Percentiles rank a stretch among this genome's conserved stretches.
Conservation (phyloP, 2,329 filamentous ascomycete genomes). For the Colletotrichum lini region DNA sequence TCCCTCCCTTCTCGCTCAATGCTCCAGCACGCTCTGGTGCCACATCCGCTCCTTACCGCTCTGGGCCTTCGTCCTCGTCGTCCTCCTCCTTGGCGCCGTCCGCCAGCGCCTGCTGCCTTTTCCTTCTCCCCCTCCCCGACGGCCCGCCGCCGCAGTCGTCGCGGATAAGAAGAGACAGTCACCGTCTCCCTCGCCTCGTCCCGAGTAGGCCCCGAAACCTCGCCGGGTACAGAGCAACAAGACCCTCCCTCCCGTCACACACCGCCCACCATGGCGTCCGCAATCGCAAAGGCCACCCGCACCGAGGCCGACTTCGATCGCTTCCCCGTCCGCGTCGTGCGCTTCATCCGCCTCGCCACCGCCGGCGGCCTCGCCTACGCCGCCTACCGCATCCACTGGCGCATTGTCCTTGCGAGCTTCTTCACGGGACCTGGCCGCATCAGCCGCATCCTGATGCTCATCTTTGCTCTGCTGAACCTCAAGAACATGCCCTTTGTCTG, state of each 20-base stretch:
- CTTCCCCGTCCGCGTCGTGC: constrained; percentile 48
- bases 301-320: constrained; percentile 42
- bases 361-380: constrained; percentile 63
- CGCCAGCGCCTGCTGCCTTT: constrained; percentile 48
- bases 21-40: constrained; percentile 59
- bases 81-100: constrained; percentile 53
- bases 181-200: not conserved
- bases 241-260: not conserved
- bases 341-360: constrained; percentile 55
- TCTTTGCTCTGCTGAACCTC: constrained; percentile 75
- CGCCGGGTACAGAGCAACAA: not conserved
- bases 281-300: constrained; percentile 42
- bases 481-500: constrained; percentile 83
- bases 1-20: constrained; percentile 55
- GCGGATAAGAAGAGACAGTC: constrained; percentile 33
- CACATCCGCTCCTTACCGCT: constrained; percentile 57
- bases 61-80: constrained; percentile 57
- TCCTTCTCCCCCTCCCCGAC: constrained; percentile 26
- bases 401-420: constrained; percentile 57
- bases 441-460: constrained; percentile 66
- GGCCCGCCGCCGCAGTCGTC: constrained; percentile 31
- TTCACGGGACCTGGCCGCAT: constrained; percentile 68
- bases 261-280: constrained; percentile 25
- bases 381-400: constrained; percentile 61
- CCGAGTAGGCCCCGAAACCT: not conserved